Evolutionary conservation across 2,329 filamentous ascomycete species (phyloP).

Genomic region (Botrytis pseudocinerea): DNA sequence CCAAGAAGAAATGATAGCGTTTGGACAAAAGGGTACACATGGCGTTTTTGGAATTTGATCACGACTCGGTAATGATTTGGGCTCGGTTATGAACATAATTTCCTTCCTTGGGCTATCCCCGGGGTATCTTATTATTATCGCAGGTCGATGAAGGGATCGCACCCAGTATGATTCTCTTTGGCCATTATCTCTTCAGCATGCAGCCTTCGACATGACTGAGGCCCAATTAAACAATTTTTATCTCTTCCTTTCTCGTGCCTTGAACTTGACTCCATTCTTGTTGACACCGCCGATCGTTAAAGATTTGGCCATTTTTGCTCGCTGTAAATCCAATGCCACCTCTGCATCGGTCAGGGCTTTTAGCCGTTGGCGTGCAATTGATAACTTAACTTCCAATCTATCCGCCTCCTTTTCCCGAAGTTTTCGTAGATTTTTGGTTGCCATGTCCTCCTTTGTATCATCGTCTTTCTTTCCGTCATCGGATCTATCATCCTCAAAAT

Average conservation of each 20-base stretch:
- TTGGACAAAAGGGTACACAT: slow-evolving; percentile 30
- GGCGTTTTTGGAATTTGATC: slow-evolving; percentile 22
- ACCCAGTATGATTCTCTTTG: slow-evolving; percentile 12
- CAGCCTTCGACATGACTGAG: slow-evolving; percentile 36
- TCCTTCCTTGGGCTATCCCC: slow-evolving; percentile 14
- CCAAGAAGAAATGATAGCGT: slow-evolving; percentile 43
- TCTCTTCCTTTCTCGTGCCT: slow-evolving; percentile 62
- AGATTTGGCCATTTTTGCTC: slow-evolving; percentile 66
- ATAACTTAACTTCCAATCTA: slow-evolving; percentile 52
- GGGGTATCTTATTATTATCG: slow-evolving; percentile 24
- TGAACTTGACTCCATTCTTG: slow-evolving; percentile 62
- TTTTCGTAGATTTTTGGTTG: slow-evolving; percentile 43
- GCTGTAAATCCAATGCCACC: slow-evolving; percentile 57
- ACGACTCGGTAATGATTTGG: slow-evolving; percentile 21
- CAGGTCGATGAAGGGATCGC: slow-evolving; percentile 21
- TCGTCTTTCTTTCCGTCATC: slow-evolving; percentile 28
- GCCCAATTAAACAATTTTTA: slow-evolving; percentile 34
- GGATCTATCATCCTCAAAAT: slow-evolving; percentile 28
- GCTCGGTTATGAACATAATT: slow-evolving; percentile 13
- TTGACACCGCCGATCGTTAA: slow-evolving; percentile 60
- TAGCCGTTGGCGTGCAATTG: slow-evolving; percentile 54
- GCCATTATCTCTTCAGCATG: slow-evolving; percentile 30
- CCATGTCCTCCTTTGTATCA: slow-evolving; percentile 29
- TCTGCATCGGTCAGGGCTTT: slow-evolving; percentile 57
- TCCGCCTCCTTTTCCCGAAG: slow-evolving; percentile 49